Percentiles rank a stretch among this genome's conserved stretches.
Conservation (phyloP, 1,284 basidiomycete genomes). For the Mycosarcoma mackinlayi region DNA sequence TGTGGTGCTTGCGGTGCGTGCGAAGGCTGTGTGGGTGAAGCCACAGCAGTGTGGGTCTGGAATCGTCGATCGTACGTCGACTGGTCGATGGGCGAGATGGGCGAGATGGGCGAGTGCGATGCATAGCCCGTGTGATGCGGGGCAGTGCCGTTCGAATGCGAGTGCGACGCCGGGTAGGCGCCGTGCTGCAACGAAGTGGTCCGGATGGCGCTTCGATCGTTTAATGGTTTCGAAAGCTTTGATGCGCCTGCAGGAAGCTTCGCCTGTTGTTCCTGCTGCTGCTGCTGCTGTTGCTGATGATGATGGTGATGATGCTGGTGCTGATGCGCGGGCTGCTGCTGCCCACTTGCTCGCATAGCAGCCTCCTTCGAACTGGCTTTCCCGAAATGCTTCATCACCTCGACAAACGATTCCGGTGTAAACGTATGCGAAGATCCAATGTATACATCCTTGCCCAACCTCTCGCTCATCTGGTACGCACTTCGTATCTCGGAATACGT, state of each 20-base stretch:
- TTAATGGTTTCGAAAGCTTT: conserved; percentile 37
- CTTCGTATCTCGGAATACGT: conserved; percentile 95
- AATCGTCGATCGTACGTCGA: conserved; percentile 30
- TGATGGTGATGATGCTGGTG: conserved; percentile 14
- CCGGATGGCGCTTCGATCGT: conserved; percentile 51
- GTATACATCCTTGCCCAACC: conserved; percentile 86
- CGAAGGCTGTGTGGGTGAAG: too few relatives aligned
- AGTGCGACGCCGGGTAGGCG: not conserved
- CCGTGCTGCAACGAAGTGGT: conserved; percentile 27
- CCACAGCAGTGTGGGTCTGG: too few relatives aligned
- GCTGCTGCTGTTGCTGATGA: not conserved
- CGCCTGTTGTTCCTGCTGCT: conserved; percentile 1
- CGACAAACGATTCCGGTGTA: conserved; percentile 85
- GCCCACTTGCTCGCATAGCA: not conserved
- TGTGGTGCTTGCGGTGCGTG: not conserved
- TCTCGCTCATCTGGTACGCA: conserved; percentile 81
- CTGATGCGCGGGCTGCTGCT: not conserved
- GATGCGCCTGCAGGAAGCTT: conserved; percentile 38
- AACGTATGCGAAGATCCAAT: conserved; percentile 91
- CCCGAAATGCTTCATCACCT: conserved; percentile 77
- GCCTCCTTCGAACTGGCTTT: conserved; percentile 46
- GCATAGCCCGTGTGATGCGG: conserved; percentile 16
- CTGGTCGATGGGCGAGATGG: conserved; percentile 10
- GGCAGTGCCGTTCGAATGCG: conserved; percentile 4
- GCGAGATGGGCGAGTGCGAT: not conserved